Evolutionary conservation across 768 basidiomycete genomes (phyloP).

Genomic region (Strobilomyces confusus): DNA sequence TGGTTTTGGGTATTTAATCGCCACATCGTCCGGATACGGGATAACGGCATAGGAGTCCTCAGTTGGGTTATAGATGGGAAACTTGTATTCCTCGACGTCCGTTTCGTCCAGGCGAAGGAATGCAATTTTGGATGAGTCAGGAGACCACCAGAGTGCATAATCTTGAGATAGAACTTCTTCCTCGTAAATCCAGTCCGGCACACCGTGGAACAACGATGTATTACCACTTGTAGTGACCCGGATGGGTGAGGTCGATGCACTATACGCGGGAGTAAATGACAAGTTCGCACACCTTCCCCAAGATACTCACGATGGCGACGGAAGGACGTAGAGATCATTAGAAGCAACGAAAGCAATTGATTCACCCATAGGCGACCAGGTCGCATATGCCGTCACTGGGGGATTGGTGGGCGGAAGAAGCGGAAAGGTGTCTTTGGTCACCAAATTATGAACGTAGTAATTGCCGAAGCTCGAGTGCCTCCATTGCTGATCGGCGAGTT

Average conservation of each 20-base stretch:
- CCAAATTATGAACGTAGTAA: constrained; percentile 87
- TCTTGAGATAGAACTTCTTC: constrained; percentile 80
- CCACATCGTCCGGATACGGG: constrained; percentile 65
- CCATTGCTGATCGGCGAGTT: constrained; percentile 76
- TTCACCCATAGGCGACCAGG: constrained; percentile 82
- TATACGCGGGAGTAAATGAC: constrained; percentile 16
- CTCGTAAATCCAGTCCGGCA: constrained; percentile 97
- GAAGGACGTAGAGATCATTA: constrained; percentile 87
- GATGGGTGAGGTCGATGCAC: constrained; percentile 46
- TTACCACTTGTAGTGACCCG: constrained; percentile 81
- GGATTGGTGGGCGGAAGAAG: constrained; percentile 66
- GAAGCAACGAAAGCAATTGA: constrained; percentile 81
- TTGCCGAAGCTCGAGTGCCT: constrained; percentile 86
- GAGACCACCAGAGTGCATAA: constrained; percentile 89
- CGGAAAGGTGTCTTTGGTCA: constrained; percentile 62
- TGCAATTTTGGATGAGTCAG: constrained; percentile 55
- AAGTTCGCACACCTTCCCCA: background rate
- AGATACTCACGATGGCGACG: constrained; percentile 55
- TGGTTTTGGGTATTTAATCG: constrained; percentile 84
- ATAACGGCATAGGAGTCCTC: constrained; percentile 62
- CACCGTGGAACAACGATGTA: constrained; percentile 84
- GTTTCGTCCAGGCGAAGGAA: constrained; percentile 90
- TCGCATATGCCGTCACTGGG: constrained; percentile 71
- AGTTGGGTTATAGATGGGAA: constrained; percentile 90
- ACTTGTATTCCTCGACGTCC: constrained; percentile 76